Evolutionary conservation across 2,329 filamentous ascomycete genomes (phyloP).

Genomic region (Corinectria fuckeliana): DNA sequence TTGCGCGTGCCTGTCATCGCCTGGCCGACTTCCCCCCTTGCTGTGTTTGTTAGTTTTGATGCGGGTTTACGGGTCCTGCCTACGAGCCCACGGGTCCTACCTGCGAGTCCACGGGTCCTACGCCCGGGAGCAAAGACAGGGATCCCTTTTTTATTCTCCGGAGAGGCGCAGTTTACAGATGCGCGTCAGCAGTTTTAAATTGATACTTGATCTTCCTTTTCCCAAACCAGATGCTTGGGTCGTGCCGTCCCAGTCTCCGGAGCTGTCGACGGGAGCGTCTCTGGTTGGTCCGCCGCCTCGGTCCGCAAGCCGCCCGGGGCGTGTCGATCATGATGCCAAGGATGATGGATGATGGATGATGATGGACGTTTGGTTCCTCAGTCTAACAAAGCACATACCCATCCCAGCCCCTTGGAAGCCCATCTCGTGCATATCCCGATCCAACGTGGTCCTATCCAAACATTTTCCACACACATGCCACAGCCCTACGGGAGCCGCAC

Average conservation of each 20-base stretch:
- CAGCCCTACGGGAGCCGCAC: not conserved
- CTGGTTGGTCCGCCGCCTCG: too few species aligned
- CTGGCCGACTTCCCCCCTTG: not conserved
- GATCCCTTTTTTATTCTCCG: not conserved
- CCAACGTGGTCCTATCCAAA: not conserved
- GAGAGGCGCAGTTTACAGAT: not conserved
- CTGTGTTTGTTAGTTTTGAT: not conserved
- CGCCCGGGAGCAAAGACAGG: not conserved
- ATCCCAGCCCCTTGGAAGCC: not conserved
- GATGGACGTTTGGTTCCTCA: not conserved
- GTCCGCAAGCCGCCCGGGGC: conserved; percentile 2
- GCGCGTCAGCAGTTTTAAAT: not conserved
- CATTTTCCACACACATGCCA: not conserved
- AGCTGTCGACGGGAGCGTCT: too few species aligned
- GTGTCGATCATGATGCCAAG: not conserved
- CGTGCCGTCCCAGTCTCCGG: not conserved
- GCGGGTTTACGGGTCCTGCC: too few species aligned
- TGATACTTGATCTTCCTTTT: not conserved
- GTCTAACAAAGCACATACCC: not conserved
- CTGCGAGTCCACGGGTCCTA: too few species aligned
- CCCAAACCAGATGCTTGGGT: not conserved
- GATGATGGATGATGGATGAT: not conserved
- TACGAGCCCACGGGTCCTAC: too few species aligned
- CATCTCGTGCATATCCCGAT: not conserved
- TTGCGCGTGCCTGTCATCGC: not conserved